Evolutionary conservation across 352 stramenopile genomes (phyloP).

Genomic region (Globisporangium emineosum): DNA sequence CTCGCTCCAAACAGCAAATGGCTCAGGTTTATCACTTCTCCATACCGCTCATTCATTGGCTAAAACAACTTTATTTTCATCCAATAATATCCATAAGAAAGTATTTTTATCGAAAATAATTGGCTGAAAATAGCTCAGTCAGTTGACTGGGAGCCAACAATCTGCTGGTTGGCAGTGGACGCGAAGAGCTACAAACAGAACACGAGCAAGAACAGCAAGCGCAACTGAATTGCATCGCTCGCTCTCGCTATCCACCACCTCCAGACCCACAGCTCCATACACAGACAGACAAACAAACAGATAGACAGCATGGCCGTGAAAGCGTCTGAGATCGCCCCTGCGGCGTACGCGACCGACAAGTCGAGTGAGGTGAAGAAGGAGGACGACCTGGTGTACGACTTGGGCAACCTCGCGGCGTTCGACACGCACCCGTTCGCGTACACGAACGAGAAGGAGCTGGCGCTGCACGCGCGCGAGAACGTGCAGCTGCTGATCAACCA

Average conservation of each 20-base stretch:
- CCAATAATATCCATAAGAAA: neutral
- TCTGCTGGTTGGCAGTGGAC: slow-evolving; percentile 9
- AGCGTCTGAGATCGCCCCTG: slow-evolving; percentile 78
- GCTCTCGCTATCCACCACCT: slow-evolving; percentile 7
- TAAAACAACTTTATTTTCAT: neutral
- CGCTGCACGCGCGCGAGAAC: slow-evolving; percentile 88
- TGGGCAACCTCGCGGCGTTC: slow-evolving; percentile 87
- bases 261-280: slow-evolving; percentile 2
- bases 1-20: no score
- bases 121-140: neutral
- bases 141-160: slow-evolving; percentile 6
- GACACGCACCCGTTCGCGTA: slow-evolving; percentile 87
- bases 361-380: slow-evolving; percentile 72
- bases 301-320: slow-evolving; percentile 57
- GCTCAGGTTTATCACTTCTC: neutral
- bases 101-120: neutral
- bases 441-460: slow-evolving; percentile 87
- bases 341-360: slow-evolving; percentile 56
- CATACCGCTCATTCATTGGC: neutral
- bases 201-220: neutral
- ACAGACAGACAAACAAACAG: slow-evolving; percentile 11
- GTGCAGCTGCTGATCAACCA: slow-evolving; percentile 93
- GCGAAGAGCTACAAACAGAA: slow-evolving; percentile 5
- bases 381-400: slow-evolving; percentile 87
- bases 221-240: neutral